Evolutionary conservation across 106 monocot species (phyloP).

Genomic region (Dendrobium catenatum): DNA sequence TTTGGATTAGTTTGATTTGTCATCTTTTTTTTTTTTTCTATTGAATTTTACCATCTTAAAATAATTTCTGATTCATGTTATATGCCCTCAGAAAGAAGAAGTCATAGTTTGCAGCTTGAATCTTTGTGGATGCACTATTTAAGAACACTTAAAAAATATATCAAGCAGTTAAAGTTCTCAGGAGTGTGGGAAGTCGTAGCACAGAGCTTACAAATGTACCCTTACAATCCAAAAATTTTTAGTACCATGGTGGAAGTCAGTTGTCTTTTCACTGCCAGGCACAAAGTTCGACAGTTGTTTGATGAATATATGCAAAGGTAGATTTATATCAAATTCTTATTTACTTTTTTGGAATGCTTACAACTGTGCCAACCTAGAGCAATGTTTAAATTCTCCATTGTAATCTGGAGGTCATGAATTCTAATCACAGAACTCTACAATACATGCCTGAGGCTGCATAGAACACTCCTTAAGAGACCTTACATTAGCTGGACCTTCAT

Average conservation of each 20-base stretch:
- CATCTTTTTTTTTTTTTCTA: background rate
- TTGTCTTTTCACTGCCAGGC: constrained; percentile 43
- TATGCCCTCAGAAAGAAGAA: constrained; percentile 51
- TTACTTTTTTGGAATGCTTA: background rate
- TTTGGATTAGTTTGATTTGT: background rate
- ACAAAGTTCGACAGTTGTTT: constrained; percentile 55
- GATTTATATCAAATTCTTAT: background rate
- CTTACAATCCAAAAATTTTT: constrained; percentile 61
- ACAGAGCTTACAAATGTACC: constrained; percentile 68
- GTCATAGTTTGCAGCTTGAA: constrained; percentile 60
- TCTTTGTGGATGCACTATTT: constrained; percentile 54
- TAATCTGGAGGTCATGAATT: background rate
- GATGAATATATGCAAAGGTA: constrained; percentile 74
- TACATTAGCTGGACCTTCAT: background rate
- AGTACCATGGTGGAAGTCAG: constrained; percentile 46
- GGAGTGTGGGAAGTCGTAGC: constrained; percentile 44
- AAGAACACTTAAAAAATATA: constrained; percentile 46
- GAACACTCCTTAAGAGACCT: background rate
- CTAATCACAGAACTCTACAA: background rate
- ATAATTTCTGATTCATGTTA: constrained; percentile 10
- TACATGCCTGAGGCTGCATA: background rate
- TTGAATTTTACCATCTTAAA: background rate
- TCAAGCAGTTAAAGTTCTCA: constrained; percentile 44
- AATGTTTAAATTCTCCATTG: background rate
- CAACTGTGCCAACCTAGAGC: background rate